These are phyloP conservation scores for Myriosclerotinia curreyana DNA, from an alignment of 2,329 filamentous ascomycete genomes.

Conservation along the genomic window DNA sequence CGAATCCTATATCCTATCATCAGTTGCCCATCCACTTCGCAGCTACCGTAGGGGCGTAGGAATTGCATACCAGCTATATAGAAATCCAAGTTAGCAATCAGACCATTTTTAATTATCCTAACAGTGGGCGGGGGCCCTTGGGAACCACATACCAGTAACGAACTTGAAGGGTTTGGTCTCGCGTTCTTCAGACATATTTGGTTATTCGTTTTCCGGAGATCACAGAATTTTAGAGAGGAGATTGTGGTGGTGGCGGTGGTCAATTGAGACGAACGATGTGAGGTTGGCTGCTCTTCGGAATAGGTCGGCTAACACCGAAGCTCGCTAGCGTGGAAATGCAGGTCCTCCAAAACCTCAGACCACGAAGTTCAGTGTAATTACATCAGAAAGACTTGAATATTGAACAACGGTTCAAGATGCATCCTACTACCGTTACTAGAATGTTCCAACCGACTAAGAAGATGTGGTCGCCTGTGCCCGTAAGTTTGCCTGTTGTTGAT, in stretches of 20 bases:
- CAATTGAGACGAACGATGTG: slow-evolving; percentile 38
- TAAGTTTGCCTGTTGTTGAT: slow-evolving; percentile 47
- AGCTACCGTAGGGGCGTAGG: slow-evolving; percentile 19
- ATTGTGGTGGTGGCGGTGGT: slow-evolving; percentile 35
- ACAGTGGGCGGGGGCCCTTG: slow-evolving; percentile 22
- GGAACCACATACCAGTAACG: slow-evolving; percentile 77
- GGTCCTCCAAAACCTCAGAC: slow-evolving; percentile 23
- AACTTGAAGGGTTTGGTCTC: slow-evolving; percentile 99
- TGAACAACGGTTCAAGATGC: slow-evolving; percentile 35
- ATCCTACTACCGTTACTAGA: slow-evolving; percentile 58
- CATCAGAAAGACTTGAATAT: slow-evolving; percentile 21
- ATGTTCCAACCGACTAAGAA: slow-evolving; percentile 65
- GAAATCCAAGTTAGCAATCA: slow-evolving; percentile 42
- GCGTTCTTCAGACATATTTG: slow-evolving; percentile 88
- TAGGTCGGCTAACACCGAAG: slow-evolving; percentile 39
- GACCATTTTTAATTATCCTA: slow-evolving; percentile 32
- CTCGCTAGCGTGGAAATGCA: slow-evolving; percentile 24
- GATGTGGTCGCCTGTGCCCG: slow-evolving; percentile 70
- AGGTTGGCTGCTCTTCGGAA: slow-evolving; percentile 30
- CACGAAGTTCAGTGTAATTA: slow-evolving; percentile 27
- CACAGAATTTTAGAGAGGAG: slow-evolving; percentile 37
- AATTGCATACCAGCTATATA: slow-evolving; percentile 48
- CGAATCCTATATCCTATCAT: slow-evolving; percentile 67
- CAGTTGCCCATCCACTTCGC: slow-evolving; percentile 23
- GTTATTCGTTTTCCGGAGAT: slow-evolving; percentile 40